Conservation (phyloP, 257 asterid genomes). For the Striga asiatica region DNA sequence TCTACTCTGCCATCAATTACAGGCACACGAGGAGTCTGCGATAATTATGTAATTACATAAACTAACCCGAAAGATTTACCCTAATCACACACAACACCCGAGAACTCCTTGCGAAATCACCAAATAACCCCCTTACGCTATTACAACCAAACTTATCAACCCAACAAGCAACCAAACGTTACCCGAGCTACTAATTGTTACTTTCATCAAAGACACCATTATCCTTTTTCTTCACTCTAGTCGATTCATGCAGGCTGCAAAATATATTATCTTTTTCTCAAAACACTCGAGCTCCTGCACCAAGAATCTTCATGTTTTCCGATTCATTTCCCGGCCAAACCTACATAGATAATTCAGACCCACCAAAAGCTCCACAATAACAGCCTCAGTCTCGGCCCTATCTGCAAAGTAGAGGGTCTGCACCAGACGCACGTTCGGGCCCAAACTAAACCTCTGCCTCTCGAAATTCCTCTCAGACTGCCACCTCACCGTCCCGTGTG, state of each 20-base stretch:
- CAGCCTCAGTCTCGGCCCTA: slow-evolving; percentile 52
- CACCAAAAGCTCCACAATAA: slow-evolving; percentile 59
- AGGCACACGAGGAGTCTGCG: no score
- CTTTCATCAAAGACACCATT: no score
- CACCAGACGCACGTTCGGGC: slow-evolving; percentile 62
- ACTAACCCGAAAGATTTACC: not conserved
- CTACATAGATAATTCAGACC: slow-evolving; percentile 68
- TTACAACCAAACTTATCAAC: not conserved
- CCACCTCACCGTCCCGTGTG: slow-evolving; percentile 70
- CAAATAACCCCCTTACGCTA: not conserved
- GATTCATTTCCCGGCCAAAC: slow-evolving; percentile 37
- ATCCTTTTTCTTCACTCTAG: no score
- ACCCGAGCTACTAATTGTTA: no score
- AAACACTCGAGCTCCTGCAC: no score
- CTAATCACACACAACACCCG: not conserved
- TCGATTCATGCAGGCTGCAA: no score
- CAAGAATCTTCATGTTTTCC: no score
- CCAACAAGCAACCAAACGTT: no score
- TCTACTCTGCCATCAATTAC: no score
- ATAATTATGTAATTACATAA: not conserved
- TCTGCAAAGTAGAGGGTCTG: slow-evolving; percentile 84
- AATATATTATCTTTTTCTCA: no score
- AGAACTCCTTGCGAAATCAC: not conserved
- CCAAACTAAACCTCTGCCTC: slow-evolving; percentile 44
- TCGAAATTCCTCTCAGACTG: slow-evolving; percentile 70